phyloP scores from a whole-genome alignment of 2,329 filamentous ascomycete species.

The Cadophora luteo-olivacea region DNA sequence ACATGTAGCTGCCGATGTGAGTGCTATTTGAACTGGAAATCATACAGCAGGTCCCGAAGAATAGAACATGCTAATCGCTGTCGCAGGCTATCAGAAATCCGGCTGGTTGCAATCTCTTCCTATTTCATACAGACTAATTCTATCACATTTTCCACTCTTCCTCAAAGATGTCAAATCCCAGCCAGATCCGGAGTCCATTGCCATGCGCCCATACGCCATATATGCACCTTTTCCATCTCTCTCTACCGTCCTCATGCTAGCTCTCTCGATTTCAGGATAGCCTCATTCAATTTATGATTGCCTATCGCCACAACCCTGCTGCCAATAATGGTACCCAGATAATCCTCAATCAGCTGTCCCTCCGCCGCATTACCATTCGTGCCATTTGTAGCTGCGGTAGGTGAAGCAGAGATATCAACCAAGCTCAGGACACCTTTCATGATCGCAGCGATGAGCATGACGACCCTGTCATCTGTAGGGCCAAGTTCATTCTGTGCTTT shows the following conservation, averaged over 20 bases:
- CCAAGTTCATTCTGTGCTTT: slow-evolving; percentile 59
- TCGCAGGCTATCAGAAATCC: background rate
- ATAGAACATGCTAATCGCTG: background rate
- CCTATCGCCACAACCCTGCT: slow-evolving; percentile 36
- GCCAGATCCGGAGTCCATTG: background rate
- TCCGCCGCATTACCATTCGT: slow-evolving; percentile 35
- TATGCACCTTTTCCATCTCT: background rate
- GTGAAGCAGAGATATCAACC: slow-evolving; percentile 47
- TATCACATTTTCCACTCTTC: background rate
- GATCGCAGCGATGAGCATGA: slow-evolving; percentile 64
- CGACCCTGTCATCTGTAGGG: slow-evolving; percentile 61
- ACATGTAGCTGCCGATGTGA: too few species aligned
- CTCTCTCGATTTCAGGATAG: slow-evolving; percentile 40
- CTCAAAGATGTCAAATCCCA: background rate
- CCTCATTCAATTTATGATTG: slow-evolving; percentile 41
- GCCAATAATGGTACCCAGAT: slow-evolving; percentile 42
- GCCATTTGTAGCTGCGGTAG: slow-evolving; percentile 33
- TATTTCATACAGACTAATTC: background rate
- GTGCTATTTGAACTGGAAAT: background rate
- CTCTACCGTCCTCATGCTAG: background rate
- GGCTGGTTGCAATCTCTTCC: background rate
- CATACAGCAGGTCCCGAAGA: background rate
- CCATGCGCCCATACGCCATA: slow-evolving; percentile 12
- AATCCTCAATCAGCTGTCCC: slow-evolving; percentile 39
- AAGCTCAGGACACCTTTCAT: slow-evolving; percentile 61